Base-by-base conservation (phyloP, 2,329 filamentous ascomycete genomes). In the Cryoendolithus antarcticus region DNA sequence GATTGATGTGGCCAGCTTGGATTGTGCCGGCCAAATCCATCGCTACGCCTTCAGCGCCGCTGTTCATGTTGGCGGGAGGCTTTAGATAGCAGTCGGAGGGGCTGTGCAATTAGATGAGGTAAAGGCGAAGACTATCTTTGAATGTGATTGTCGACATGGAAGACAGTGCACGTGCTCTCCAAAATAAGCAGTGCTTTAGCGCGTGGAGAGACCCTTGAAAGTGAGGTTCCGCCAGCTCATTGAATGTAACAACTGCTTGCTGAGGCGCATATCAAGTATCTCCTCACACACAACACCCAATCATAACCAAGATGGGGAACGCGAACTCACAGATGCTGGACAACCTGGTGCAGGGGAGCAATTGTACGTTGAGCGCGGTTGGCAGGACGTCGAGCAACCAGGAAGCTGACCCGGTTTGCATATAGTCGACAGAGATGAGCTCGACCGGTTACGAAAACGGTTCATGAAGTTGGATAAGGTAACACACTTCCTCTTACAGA, bases 401-500 rank as follows among this genome's bases (percentile, higher is more conserved):
- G 19, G 19, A 6, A 21, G 38, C 38, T 39, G 38, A 44, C 45
- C 39, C 19, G 19, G 32, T 41, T 40, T 45, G 47, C 40, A 48
- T 41, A 53, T 55, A 96, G 89, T 98, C 70, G 85, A 98, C 69
- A 81, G 84, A 62, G 91, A 98, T 57, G 91, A 98, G 64, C 86
- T 98, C 44, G 91, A 96, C 60, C 77, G 91, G 56, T 72, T 98
- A 60, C 77, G 86, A 58, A 98, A 98, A 71, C 77, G 89, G 46
- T 98, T 98, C 60, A 96, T 96, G 89, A 98, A 98, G 68, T 71
- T 98, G 44, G 91, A 98, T 65, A 96, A 95, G 76, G 89, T 91
- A 65, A 50, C 67, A 30, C 7, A 28, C 30, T n/a, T 11, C 11
- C 24, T 21, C 9, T 11, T 12, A 6, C 9, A 11, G 24, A 24